Base-by-base conservation (phyloP, 495 filamentous ascomycete genomes). In the Penicillium simplicissimum region DNA sequence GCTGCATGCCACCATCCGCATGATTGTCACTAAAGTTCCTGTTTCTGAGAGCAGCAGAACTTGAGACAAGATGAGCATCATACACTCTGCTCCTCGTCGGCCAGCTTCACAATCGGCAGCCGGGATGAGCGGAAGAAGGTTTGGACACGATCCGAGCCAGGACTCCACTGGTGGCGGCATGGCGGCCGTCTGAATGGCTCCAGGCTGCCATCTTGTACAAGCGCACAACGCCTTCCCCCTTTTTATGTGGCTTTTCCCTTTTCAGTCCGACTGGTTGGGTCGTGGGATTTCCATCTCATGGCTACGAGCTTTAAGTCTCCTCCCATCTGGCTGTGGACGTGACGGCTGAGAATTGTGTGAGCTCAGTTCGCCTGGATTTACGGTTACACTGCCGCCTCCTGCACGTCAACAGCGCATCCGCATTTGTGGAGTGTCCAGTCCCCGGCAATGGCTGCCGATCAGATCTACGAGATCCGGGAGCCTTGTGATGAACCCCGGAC, bases 401-500 rank as follows among this genome's bases (percentile, higher is more conserved):
- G 23, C 51, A 34, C 33, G 31, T 31, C 31, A 31, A 13, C 15
- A 1, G 19, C 9, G 15, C 51, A 14, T 7, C 23, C 3, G 10
- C n/a, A 53, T 34, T 31, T 21, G 53, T 42, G 53, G 53, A 42
- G 53, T 5, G 13, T 9, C n/a, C 35, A 40, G 15, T 19, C 33
- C 14, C 14, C 15, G 58, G 19, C 19, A 38, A 64, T 64, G 57
- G 35, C 52, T 52, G 15, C 21, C n/a, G 36, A 49, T 33, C 15
- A 34, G 14, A 47, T 13, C 3, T 66, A 64, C 51, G 58, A 70
- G 21, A 67, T 74, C 34, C 52, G 52, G n/a, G 74, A 76, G 43
- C 64, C 72, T 9, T 56, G 69, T 7, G 60, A 65, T 8, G 62
- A 70, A 49, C 45, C 55, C 13, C 65, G 65, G 9, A 55, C 61